Percentiles rank a stretch among this genome's conserved stretches.
These are phyloP conservation scores for Eremochloa ophiuroides DNA, from an alignment of 176 grass and related monocot genomes.

Conservation along the genomic window DNA sequence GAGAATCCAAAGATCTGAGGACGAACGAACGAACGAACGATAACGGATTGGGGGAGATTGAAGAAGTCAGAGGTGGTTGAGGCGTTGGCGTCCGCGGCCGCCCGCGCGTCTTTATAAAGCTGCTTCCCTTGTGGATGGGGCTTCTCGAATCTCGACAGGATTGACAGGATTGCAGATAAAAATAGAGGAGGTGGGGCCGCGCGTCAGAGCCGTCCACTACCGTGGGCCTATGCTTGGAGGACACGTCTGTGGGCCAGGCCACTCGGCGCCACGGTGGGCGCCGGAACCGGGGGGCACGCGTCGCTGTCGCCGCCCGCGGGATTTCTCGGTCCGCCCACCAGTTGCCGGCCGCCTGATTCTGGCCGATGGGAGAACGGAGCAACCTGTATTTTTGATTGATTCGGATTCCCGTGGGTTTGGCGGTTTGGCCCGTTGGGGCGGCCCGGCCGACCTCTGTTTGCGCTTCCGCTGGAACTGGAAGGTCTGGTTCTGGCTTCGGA, in stretches of 20 bases:
- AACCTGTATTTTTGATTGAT: too few species aligned
- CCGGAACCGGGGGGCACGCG: not conserved
- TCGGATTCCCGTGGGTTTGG: too few species aligned
- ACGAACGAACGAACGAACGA: not conserved
- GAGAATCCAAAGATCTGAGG: not conserved
- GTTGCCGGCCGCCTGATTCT: too few species aligned
- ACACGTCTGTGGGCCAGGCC: too few species aligned
- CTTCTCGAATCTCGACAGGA: not conserved
- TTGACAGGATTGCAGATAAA: too few species aligned
- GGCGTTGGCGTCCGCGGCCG: not conserved
- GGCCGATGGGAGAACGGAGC: not conserved
- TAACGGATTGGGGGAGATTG: too few species aligned
- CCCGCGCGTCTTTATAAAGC: not conserved
- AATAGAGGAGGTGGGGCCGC: not conserved
- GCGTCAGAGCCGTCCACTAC: not conserved
- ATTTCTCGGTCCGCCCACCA: not conserved
- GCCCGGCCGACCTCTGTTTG: not conserved
- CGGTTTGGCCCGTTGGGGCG: not conserved
- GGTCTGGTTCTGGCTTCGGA: not conserved
- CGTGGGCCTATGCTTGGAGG: not conserved
- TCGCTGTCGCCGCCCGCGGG: slow-evolving; percentile 7
- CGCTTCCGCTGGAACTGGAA: too few species aligned
- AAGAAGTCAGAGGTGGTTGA: not conserved
- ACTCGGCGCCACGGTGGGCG: not conserved
- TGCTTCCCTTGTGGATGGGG: not conserved